Evolutionary conservation across 345 rosid species (phyloP), one percentile per base, ranked within the genome.

Genomic region (Heritiera fomes): DNA sequence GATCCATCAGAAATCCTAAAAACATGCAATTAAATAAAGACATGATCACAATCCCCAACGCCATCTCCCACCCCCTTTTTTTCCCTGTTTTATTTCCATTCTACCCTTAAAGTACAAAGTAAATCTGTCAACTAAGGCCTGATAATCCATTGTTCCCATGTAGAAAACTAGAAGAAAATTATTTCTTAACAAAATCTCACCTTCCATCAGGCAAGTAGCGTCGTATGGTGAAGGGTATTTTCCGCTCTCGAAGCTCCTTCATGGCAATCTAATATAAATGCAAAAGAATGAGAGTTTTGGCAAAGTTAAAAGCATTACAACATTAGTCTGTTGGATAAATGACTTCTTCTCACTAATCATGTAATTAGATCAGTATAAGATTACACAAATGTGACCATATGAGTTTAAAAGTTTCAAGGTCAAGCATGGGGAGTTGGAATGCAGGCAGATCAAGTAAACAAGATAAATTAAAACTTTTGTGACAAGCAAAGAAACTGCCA

Each of bases 161-260:
- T 14, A 18, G 46, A 45, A 30, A 15, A 11, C 1, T 2, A 18
- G 32, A 66, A 43, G n/a, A 14, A 32, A 28, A 18, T 56, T 61
- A 9, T 10, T 41, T 7, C 13, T 50, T 20, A 4, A 43, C 61
- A 15, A 50, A 75, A 32, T 78, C 88, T 87, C 82, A 90, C 96
- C 97, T 95, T 87, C 97, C 97, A 81, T 96, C 97, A 13, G 95
- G 92, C 13, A 92, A 82, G 82, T 89, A 90, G 3, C 92, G 92
- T 14, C 97, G 89, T 38, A 94, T 91, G 50, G 97, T 96, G 85
- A 96, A 96, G 23, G 97, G 94, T 63, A 95, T 92, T 82, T 93
- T 92, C 66, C 93, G 85, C 80, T 93, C 93, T 28, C 92, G 87
- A 56, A 93, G 95, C 84, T 92, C 94, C 87, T 96, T 96, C 97